Percentiles rank a stretch among this genome's conserved stretches.
These are phyloP conservation scores for Brettanomyces nanus DNA, from an alignment of 805 yeast genomes.

Conservation along the genomic window DNA sequence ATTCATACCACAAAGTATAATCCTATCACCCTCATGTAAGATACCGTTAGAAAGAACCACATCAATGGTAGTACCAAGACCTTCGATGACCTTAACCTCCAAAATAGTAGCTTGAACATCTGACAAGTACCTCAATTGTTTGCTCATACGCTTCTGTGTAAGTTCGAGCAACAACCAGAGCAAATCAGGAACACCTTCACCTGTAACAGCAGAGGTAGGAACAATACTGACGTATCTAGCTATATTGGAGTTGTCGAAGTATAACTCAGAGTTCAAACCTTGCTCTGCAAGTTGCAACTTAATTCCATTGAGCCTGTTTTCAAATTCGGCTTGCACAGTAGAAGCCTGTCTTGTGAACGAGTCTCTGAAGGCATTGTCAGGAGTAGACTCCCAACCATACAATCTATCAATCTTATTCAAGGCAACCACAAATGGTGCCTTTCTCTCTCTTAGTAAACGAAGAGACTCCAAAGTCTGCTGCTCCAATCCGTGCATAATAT, in stretches of 20 bases:
- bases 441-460: slow-evolving; percentile 84
- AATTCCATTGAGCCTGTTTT: slow-evolving; percentile 75
- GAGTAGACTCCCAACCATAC: slow-evolving; percentile 85
- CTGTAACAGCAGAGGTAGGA: slow-evolving; percentile 98
- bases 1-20: slow-evolving; percentile 94
- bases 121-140: slow-evolving; percentile 92
- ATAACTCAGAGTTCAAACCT: slow-evolving; percentile 95
- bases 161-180: slow-evolving; percentile 90
- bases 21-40: slow-evolving; percentile 87
- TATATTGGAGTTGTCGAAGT: slow-evolving; percentile 90
- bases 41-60: slow-evolving; percentile 96
- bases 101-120: slow-evolving; percentile 92
- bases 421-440: slow-evolving; percentile 97
- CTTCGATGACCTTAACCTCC: slow-evolving; percentile 97
- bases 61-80: slow-evolving; percentile 97
- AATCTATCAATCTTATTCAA: slow-evolving; percentile 95
- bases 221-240: slow-evolving; percentile 91
- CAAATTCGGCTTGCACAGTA: slow-evolving; percentile 87
- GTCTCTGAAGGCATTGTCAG: slow-evolving; percentile 94
- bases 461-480: slow-evolving; percentile 96
- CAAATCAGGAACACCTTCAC: slow-evolving; percentile 99
- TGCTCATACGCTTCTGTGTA: slow-evolving; percentile 98
- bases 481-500: slow-evolving; percentile 98
- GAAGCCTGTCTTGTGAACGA: slow-evolving; percentile 75
- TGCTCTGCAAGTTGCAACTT: slow-evolving; percentile 93